Evolutionary conservation across 2,329 filamentous ascomycete species (phyloP).

Genomic region (Fusarium sp.): DNA sequence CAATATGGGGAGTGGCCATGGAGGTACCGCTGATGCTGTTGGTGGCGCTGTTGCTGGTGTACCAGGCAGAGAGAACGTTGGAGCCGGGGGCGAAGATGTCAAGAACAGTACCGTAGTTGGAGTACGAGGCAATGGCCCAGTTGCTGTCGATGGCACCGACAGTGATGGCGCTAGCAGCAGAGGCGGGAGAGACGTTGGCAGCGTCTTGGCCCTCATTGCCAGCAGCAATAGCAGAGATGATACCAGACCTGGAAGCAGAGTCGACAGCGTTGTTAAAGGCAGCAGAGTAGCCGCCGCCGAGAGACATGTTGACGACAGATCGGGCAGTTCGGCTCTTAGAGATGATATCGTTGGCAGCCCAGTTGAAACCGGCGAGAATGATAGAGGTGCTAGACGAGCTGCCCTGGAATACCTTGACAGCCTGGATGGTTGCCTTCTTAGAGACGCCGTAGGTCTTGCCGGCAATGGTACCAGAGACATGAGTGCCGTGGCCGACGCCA

Average conservation of each 20-base stretch:
- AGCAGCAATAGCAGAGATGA: slow-evolving; percentile 65
- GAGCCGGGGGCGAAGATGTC: slow-evolving; percentile 65
- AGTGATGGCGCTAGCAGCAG: slow-evolving; percentile 47
- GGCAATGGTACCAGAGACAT: slow-evolving; percentile 52
- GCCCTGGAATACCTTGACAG: slow-evolving; percentile 59
- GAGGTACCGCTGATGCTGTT: slow-evolving; percentile 68
- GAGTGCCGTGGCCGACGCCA: slow-evolving; percentile 56
- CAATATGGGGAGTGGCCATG: slow-evolving; percentile 73
- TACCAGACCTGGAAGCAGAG: slow-evolving; percentile 56
- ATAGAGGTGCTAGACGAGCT: slow-evolving; percentile 43
- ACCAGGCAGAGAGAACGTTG: slow-evolving; percentile 61
- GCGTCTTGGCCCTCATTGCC: slow-evolving; percentile 58
- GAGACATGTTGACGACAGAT: slow-evolving; percentile 66
- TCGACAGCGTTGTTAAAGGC: slow-evolving; percentile 63
- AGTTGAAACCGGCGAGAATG: slow-evolving; percentile 52
- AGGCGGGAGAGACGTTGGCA: slow-evolving; percentile 46
- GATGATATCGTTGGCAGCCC: slow-evolving; percentile 58
- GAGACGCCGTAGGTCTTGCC: slow-evolving; percentile 54
- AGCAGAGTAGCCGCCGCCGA: slow-evolving; percentile 59
- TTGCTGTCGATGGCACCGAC: slow-evolving; percentile 51
- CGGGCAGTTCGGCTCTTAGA: slow-evolving; percentile 52
- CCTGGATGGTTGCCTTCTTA: slow-evolving; percentile 57
- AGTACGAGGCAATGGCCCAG: slow-evolving; percentile 58
- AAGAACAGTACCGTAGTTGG: slow-evolving; percentile 61
- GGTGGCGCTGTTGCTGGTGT: slow-evolving; percentile 55